These are phyloP conservation scores for Exidia glandulosa DNA, from an alignment of 768 basidiomycete species.

Conservation along the genomic window DNA sequence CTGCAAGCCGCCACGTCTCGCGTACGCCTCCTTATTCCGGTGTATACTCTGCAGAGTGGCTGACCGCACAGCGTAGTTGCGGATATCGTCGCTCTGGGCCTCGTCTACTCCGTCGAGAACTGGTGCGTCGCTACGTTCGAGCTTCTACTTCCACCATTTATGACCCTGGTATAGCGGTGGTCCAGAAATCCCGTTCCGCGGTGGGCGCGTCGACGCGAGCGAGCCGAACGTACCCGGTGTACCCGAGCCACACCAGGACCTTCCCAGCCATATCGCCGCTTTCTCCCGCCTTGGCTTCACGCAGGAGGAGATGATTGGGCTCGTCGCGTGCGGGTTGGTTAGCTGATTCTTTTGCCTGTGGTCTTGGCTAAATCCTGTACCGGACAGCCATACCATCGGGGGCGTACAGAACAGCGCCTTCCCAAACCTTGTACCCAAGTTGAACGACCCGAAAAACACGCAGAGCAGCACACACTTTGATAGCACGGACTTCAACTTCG, in stretches of 20 bases:
- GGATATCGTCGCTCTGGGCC: conserved; percentile 33
- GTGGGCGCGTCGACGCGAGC: conserved; percentile 32
- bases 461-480: conserved; percentile 25
- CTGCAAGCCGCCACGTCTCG: conserved; percentile 33
- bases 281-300: conserved; percentile 35
- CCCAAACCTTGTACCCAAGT: conserved; percentile 1
- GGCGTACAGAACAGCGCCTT: conserved; percentile 33
- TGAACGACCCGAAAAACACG: conserved; percentile 1
- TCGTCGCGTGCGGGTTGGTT: conserved; percentile 40
- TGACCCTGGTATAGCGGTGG: conserved; percentile 34
- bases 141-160: conserved; percentile 6
- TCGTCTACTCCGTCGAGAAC: conserved; percentile 1
- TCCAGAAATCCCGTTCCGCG: conserved; percentile 30
- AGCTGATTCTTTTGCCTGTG: too few species aligned
- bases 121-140: not conserved
- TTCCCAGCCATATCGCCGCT: conserved; percentile 26
- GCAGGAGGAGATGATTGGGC: conserved; percentile 36
- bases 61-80: conserved; percentile 21
- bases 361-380: not conserved
- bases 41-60: not conserved
- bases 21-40: conserved; percentile 18
- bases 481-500: conserved; percentile 28
- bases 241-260: conserved; percentile 32
- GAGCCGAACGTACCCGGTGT: conserved; percentile 28
- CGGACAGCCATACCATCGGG: not conserved